Evolutionary conservation across 2,329 filamentous ascomycete genomes (phyloP).

Genomic region (Pseudogymnoascus sp.): DNA sequence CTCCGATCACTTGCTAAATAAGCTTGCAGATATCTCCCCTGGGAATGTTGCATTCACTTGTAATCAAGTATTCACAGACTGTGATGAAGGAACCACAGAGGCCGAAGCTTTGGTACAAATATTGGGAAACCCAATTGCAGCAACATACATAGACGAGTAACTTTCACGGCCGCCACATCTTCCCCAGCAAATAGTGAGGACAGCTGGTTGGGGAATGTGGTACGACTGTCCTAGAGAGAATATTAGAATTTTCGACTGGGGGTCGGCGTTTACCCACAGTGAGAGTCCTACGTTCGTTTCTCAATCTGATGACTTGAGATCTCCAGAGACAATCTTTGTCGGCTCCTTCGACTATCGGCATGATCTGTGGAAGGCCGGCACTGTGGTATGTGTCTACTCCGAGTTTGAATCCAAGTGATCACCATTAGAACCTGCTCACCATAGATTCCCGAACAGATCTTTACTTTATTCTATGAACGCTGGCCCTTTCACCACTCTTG

Average conservation of each 20-base stretch:
- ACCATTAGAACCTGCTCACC: background rate
- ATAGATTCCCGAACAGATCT: background rate
- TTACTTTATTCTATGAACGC: background rate
- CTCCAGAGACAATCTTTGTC: background rate
- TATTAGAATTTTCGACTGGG: background rate
- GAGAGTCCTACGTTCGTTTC: background rate
- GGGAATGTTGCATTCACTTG: too few relatives aligned
- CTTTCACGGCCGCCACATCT: background rate
- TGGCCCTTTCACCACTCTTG: background rate
- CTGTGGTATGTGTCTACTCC: background rate
- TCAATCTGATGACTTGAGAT: background rate
- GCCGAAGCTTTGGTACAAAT: too few relatives aligned
- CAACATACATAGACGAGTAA: background rate
- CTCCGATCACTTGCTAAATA: too few relatives aligned
- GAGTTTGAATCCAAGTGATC: background rate
- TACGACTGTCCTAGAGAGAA: background rate
- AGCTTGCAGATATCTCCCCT: too few relatives aligned
- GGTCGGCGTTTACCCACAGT: background rate
- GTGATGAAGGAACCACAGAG: too few relatives aligned
- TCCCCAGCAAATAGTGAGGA: background rate
- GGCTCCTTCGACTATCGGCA: background rate
- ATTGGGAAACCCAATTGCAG: background rate
- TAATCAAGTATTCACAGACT: too few relatives aligned
- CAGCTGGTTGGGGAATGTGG: background rate
- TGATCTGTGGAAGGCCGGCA: background rate